Conservation (phyloP, 1,139 yeast genomes). For the Taphrina sp. region DNA sequence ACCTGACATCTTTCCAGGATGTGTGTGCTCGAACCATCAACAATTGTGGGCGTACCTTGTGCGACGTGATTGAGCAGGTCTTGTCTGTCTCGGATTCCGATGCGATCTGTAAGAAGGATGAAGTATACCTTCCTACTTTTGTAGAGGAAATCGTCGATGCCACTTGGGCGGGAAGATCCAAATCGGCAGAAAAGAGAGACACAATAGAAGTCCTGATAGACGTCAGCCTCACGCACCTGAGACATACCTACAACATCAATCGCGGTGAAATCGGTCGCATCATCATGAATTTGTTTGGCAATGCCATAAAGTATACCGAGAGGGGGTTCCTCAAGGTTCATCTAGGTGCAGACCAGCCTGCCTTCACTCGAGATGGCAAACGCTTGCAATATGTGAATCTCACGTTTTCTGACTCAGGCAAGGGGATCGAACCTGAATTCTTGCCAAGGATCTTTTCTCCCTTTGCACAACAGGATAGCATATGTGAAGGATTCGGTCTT, state of each 20-base stretch:
- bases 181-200: neutral
- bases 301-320: slow-evolving; percentile 81
- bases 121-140: neutral
- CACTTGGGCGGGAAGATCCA: slow-evolving; percentile 5
- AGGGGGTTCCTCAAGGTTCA: slow-evolving; percentile 55
- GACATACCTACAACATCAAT: slow-evolving; percentile 1
- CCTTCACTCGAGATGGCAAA: neutral
- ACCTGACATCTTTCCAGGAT: slow-evolving; percentile 12
- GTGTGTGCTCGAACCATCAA: slow-evolving; percentile 11
- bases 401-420: slow-evolving; percentile 77
- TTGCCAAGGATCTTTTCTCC: slow-evolving; percentile 77
- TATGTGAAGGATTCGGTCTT: slow-evolving; percentile 54
- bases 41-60: slow-evolving; percentile 12
- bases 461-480: slow-evolving; percentile 88
- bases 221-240: slow-evolving; percentile 7
- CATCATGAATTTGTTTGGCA: slow-evolving; percentile 77
- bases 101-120: neutral
- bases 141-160: slow-evolving; percentile 6
- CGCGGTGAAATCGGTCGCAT: slow-evolving; percentile 60
- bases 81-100: neutral
- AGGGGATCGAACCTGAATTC: slow-evolving; percentile 80
- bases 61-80: slow-evolving; percentile 18
- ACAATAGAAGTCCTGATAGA: slow-evolving; percentile 7
- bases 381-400: slow-evolving; percentile 48
- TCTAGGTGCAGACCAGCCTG: neutral